Evolutionary conservation across 129 eudicot genomes (phyloP), one percentile per base, ranked within the genome.

Genomic region (Artemisia annua): DNA sequence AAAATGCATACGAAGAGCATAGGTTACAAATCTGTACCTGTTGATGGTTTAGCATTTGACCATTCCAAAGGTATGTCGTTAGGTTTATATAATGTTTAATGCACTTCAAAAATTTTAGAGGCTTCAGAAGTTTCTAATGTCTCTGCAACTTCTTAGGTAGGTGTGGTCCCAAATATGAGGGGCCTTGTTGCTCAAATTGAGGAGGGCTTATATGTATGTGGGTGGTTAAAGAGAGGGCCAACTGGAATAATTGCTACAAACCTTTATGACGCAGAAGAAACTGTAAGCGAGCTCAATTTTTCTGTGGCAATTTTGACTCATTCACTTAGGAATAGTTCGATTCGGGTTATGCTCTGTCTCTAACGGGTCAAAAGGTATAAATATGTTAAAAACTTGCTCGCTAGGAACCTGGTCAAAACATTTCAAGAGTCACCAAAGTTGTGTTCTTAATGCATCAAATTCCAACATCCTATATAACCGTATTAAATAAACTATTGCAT

Each of bases 151-250:
- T 55, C 20, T 72, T 72, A 70, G 73, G 2, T 82, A 94, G 99
- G 99, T 51, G 70, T 85, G 46, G 97, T 94, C 74, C 97, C 96
- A 70, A 94, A 94, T 82, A 67, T 63, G 71, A 78, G 79, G 75
- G 97, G 97, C 7, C 92, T 97, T 56, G 99, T 90, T 49, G n/a
- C 19, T 70, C 82, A 84, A 66, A 51, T 55, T 62, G 96, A 77
- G 64, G 72, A 28, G 24, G 99, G 97, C 10, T 77, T 94, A 73
- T 94, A 94, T 66, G 97, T 94, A 50, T 86, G 90, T 72, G 99
- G 99, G 64, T 94, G 99, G 99, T 83, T 94, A 84, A 88, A 94
- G 82, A 88, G 99, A 75, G 99, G 99, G 60, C 99, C 98, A 72
- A 90, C 97, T 22, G 99, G 99, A 51, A 93, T 93, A 28, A 80